phyloP scores from a whole-genome alignment of 768 basidiomycete species.

The Piloderma croceum region DNA sequence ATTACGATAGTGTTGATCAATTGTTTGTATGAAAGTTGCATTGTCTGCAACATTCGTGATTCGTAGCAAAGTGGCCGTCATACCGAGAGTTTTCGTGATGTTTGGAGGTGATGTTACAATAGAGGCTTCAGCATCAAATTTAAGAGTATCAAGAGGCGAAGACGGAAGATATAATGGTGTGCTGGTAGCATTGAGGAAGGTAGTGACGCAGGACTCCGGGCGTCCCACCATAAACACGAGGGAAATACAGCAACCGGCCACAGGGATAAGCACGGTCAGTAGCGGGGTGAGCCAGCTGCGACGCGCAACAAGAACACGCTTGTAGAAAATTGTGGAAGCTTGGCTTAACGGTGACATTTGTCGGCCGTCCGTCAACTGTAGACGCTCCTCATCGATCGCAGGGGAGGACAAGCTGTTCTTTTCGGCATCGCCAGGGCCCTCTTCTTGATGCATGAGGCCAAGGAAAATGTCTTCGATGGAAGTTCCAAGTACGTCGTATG shows the following conservation, averaged over 20 bases:
- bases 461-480: slow-evolving; percentile 83
- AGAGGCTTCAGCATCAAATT: slow-evolving; percentile 26
- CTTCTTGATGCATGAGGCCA: slow-evolving; percentile 50
- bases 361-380: slow-evolving; percentile 44
- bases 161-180: slow-evolving; percentile 52
- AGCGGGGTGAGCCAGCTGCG: slow-evolving; percentile 65
- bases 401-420: slow-evolving; percentile 14
- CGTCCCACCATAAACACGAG: slow-evolving; percentile 55
- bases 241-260: slow-evolving; percentile 64
- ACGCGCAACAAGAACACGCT: slow-evolving; percentile 57
- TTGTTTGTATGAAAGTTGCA: slow-evolving; percentile 49
- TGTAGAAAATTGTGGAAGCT: slow-evolving; percentile 68
- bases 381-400: neutral
- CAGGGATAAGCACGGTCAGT: slow-evolving; percentile 46
- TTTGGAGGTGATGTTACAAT: slow-evolving; percentile 52
- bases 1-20: slow-evolving; percentile 47
- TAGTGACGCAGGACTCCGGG: slow-evolving; percentile 44
- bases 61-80: slow-evolving; percentile 28
- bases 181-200: slow-evolving; percentile 30
- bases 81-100: slow-evolving; percentile 43
- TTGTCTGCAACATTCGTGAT: slow-evolving; percentile 48
- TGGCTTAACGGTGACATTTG: slow-evolving; percentile 54
- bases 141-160: slow-evolving; percentile 34
- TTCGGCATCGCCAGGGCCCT: slow-evolving; percentile 22
- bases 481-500: slow-evolving; percentile 66